Evolutionary conservation across 495 filamentous ascomycete species (phyloP).

Genomic region (Cercophora sp.): DNA sequence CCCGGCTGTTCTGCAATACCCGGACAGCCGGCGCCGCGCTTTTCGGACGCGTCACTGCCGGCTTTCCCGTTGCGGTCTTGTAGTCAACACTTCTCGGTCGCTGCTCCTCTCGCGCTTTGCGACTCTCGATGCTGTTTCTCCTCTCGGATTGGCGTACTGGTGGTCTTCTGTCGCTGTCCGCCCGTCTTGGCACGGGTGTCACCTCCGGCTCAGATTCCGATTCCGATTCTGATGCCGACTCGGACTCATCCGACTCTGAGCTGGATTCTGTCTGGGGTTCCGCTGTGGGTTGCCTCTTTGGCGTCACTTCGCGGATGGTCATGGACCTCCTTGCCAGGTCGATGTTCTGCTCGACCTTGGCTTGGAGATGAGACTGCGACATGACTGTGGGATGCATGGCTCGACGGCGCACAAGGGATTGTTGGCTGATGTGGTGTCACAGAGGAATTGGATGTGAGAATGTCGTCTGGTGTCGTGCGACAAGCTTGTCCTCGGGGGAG

Average conservation of each 20-base stretch:
- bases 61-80: not conserved
- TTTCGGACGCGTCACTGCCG: not conserved
- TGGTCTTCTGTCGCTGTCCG: not conserved
- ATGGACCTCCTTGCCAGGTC: not conserved
- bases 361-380: not conserved
- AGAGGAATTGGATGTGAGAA: not conserved
- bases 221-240: not conserved
- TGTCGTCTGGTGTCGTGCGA: not conserved
- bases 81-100: not conserved
- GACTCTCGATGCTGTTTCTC: not conserved
- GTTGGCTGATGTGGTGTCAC: not conserved
- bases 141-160: not conserved
- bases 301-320: not conserved
- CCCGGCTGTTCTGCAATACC: not conserved
- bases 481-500: too few species aligned
- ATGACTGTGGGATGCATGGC: constrained; percentile 2
- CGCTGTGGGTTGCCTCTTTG: not conserved
- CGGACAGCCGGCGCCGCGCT: not conserved
- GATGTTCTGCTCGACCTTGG: not conserved
- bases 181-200: not conserved
- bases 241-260: not conserved
- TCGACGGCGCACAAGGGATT: too few species aligned
- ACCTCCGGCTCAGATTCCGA: not conserved
- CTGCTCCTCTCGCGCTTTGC: not conserved
- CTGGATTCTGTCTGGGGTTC: not conserved